phyloP scores from a whole-genome alignment of 805 yeast genomes.

The Brettanomyces nanus region DNA sequence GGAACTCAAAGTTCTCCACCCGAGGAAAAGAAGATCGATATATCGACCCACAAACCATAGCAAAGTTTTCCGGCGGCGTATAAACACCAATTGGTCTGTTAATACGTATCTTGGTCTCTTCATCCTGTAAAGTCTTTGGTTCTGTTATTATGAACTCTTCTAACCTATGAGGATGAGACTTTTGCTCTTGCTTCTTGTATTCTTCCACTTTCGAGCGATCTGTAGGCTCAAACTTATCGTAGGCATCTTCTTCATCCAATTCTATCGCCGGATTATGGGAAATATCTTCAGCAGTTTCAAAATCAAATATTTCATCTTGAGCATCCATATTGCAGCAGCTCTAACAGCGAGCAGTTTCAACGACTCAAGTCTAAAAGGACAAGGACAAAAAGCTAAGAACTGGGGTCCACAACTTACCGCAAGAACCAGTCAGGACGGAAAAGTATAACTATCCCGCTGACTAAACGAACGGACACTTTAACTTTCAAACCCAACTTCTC shows the following conservation, averaged over 20 bases:
- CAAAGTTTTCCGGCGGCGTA: slow-evolving; percentile 85
- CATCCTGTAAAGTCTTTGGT: slow-evolving; percentile 1
- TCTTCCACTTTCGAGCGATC: slow-evolving; percentile 15
- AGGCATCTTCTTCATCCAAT: slow-evolving; percentile 22
- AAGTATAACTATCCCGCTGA: too few species aligned
- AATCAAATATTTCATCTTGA: slow-evolving; percentile 16
- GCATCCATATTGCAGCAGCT: slow-evolving; percentile 11
- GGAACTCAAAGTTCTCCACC: slow-evolving; percentile 67
- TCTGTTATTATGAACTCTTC: slow-evolving; percentile 4
- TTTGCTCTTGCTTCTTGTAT: slow-evolving; percentile 7
- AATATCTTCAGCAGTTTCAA: slow-evolving; percentile 1
- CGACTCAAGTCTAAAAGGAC: too few species aligned
- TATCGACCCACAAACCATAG: slow-evolving; percentile 69
- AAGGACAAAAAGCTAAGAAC: too few species aligned
- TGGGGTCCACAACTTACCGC: too few species aligned
- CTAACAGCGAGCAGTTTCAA: too few species aligned
- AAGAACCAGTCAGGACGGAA: too few species aligned
- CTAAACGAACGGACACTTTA: too few species aligned
- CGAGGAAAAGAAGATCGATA: slow-evolving; percentile 90
- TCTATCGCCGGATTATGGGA: too few species aligned
- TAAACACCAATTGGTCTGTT: slow-evolving; percentile 12
- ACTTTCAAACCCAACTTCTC: too few species aligned
- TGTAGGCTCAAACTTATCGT: slow-evolving; percentile 25
- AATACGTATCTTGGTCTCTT: slow-evolving; percentile 4
- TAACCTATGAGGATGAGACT: slow-evolving; percentile 1